Evolutionary conservation across 106 monocot genomes (phyloP).

Genomic region (Amphibolis antarctica): DNA sequence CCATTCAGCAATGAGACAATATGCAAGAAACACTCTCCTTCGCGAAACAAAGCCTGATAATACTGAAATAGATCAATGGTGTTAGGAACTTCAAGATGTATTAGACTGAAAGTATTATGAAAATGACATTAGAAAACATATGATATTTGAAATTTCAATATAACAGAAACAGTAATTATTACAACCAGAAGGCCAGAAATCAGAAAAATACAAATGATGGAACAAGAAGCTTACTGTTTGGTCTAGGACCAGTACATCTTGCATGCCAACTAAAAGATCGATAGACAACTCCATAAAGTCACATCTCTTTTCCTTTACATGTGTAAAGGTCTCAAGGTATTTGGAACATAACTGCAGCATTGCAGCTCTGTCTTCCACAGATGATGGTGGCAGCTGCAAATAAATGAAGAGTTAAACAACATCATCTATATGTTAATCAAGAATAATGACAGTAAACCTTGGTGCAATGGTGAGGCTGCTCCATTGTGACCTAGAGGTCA

Average conservation of each 20-base stretch:
- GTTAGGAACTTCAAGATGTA: too few species aligned
- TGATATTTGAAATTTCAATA: background rate
- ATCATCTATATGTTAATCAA: background rate
- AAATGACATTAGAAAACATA: too few species aligned
- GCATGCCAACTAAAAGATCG: slow-evolving; percentile 74
- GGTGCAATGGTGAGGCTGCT: too few species aligned
- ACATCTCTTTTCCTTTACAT: slow-evolving; percentile 65
- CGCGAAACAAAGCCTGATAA: slow-evolving; percentile 80
- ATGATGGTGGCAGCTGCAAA: slow-evolving; percentile 51
- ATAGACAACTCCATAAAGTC: slow-evolving; percentile 66
- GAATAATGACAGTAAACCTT: too few species aligned
- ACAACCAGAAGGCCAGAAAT: too few species aligned
- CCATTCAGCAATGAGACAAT: slow-evolving; percentile 91
- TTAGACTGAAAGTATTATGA: too few species aligned
- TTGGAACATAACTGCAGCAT: slow-evolving; percentile 78
- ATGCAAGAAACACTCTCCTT: slow-evolving; percentile 92
- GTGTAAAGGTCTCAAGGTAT: slow-evolving; percentile 80
- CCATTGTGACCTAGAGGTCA: too few species aligned
- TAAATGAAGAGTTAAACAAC: too few species aligned
- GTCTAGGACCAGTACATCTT: slow-evolving; percentile 67
- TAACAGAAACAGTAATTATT: background rate
- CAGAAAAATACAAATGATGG: slow-evolving; percentile 2
- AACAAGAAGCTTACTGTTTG: slow-evolving; percentile 23
- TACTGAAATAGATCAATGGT: slow-evolving; percentile 30
- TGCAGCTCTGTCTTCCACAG: slow-evolving; percentile 48